Evolutionary conservation across 768 basidiomycete genomes (phyloP).

Genomic region (Podaxis sp.): DNA sequence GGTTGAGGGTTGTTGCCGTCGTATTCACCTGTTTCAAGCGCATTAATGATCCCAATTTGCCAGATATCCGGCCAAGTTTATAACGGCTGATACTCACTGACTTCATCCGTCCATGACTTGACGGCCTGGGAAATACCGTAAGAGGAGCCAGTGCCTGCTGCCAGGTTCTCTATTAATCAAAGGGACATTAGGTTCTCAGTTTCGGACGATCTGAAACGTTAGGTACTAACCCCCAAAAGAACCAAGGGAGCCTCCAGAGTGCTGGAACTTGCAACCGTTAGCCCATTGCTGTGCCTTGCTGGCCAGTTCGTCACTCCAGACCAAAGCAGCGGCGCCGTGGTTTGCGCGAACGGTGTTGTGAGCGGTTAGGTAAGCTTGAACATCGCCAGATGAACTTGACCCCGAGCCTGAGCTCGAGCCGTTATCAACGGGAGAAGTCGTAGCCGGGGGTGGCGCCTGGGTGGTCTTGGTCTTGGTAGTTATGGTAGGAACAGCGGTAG

Average conservation of each 20-base stretch:
- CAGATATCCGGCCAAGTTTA: neutral
- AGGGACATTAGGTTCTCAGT: neutral
- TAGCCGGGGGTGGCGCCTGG: constrained; percentile 17
- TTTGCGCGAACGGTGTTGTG: constrained; percentile 65
- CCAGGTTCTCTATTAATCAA: constrained; percentile 58
- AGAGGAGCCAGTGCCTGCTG: constrained; percentile 61
- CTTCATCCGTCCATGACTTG: constrained; percentile 68
- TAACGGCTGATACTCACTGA: constrained; percentile 40
- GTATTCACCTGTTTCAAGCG: constrained; percentile 46
- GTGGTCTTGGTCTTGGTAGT: constrained; percentile 8
- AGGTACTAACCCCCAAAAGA: constrained; percentile 54
- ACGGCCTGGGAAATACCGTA: constrained; percentile 53
- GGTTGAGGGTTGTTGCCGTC: constrained; percentile 52
- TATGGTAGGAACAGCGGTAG: constrained; percentile 13
- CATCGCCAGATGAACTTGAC: constrained; percentile 41
- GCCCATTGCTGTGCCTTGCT: constrained; percentile 72
- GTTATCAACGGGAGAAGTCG: constrained; percentile 21
- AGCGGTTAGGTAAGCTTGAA: constrained; percentile 49
- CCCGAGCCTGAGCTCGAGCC: constrained; percentile 16
- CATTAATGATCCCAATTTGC: neutral
- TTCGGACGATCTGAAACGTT: neutral
- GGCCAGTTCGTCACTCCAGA: constrained; percentile 64
- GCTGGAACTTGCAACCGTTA: constrained; percentile 62
- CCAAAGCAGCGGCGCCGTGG: constrained; percentile 63
- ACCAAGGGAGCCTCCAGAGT: constrained; percentile 68